Evolutionary conservation across 495 filamentous ascomycete species (phyloP).

Genomic region (Aspergillus mulundensis): DNA sequence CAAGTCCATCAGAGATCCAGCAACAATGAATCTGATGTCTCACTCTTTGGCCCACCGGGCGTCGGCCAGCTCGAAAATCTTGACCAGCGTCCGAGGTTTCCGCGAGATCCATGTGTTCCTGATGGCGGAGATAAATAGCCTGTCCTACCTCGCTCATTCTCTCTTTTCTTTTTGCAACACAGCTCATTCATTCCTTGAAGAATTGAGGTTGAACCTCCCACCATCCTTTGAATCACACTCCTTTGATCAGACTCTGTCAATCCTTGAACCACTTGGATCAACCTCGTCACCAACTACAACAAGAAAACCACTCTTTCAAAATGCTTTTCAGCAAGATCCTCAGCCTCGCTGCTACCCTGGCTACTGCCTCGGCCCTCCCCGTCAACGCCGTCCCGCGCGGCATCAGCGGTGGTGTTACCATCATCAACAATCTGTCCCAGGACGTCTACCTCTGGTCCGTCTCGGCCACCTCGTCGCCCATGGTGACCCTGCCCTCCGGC

Average conservation of each 20-base stretch:
- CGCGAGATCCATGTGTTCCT: background rate
- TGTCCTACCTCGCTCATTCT: background rate
- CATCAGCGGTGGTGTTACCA: slow-evolving; percentile 12
- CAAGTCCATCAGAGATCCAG: background rate
- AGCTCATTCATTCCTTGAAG: slow-evolving; percentile 4
- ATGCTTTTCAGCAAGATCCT: slow-evolving; percentile 13
- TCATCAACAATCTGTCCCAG: slow-evolving; percentile 29
- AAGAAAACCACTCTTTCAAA: background rate
- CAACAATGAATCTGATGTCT: slow-evolving; percentile 4
- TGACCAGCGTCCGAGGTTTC: background rate
- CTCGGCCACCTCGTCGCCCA: slow-evolving; percentile 21
- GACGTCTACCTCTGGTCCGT: slow-evolving; percentile 44
- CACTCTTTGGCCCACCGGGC: background rate
- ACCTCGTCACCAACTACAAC: background rate
- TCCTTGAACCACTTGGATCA: slow-evolving; percentile 1
- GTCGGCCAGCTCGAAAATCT: background rate
- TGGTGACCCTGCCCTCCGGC: slow-evolving; percentile 29
- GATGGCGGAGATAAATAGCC: background rate
- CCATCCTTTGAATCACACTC: slow-evolving; percentile 12
- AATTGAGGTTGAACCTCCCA: slow-evolving; percentile 13
- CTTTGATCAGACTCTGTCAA: slow-evolving; percentile 9
- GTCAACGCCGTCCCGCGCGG: background rate
- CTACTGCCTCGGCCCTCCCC: slow-evolving; percentile 6
- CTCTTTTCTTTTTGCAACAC: background rate
- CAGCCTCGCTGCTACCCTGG: background rate